Evolutionary conservation across 768 basidiomycete species (phyloP).

Genomic region (Rhizopogon vinicolor): DNA sequence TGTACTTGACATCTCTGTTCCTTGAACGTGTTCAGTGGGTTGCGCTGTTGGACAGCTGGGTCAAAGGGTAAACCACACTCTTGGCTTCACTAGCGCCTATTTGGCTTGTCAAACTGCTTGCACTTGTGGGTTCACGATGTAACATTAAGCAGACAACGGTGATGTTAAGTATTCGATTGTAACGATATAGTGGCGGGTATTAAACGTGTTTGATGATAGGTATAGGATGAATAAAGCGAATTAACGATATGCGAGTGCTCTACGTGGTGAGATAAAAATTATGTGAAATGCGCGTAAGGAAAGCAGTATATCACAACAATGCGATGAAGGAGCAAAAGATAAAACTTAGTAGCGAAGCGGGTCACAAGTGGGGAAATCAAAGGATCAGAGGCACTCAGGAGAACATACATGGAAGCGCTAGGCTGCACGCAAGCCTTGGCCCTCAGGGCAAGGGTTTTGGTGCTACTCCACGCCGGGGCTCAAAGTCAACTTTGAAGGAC

Average conservation of each 20-base stretch:
- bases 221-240: constrained; percentile 26
- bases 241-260: constrained; percentile 26
- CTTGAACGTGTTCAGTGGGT: neutral
- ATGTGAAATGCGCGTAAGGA: constrained; percentile 30
- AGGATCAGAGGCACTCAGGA: constrained; percentile 7
- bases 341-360: constrained; percentile 15
- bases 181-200: constrained; percentile 23
- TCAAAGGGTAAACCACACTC: neutral
- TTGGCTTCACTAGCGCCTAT: neutral
- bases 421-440: constrained; percentile 13
- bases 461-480: constrained; percentile 28
- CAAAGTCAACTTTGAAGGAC: constrained; percentile 71
- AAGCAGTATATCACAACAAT: constrained; percentile 38
- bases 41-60: neutral
- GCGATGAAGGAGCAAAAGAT: constrained; percentile 16
- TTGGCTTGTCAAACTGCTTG: neutral
- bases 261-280: constrained; percentile 25
- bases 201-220: constrained; percentile 22
- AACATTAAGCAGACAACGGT: neutral
- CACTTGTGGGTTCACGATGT: neutral
- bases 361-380: constrained; percentile 20
- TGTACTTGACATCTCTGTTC: neutral
- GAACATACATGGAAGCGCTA: constrained; percentile 6
- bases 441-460: constrained; percentile 11
- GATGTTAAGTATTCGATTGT: constrained; percentile 16